A percentile compares a stretch with the other conserved stretches of the same genome.
Evolutionary conservation across 768 basidiomycete species (phyloP).

Genomic region (Russula lepida): DNA sequence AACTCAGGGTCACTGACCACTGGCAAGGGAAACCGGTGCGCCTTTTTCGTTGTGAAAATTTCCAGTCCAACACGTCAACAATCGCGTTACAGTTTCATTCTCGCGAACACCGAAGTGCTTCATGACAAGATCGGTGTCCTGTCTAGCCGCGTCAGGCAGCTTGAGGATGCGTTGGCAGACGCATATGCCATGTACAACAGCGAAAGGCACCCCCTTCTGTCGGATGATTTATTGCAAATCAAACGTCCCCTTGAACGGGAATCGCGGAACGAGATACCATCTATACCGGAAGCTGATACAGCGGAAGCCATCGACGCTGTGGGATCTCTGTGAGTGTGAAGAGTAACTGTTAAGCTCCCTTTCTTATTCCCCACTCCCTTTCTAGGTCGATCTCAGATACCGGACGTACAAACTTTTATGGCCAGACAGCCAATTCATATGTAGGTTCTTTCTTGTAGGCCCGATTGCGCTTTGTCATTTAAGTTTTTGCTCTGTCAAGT

Average conservation of each 20-base stretch:
- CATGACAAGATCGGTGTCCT: constrained; percentile 60
- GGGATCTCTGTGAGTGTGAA: constrained; percentile 45
- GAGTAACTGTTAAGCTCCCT: neutral
- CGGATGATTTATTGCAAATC: constrained; percentile 52
- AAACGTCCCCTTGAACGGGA: constrained; percentile 63
- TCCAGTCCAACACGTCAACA: constrained; percentile 15
- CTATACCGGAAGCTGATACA: constrained; percentile 34
- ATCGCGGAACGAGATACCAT: constrained; percentile 31
- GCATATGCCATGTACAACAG: constrained; percentile 41
- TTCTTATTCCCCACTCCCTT: constrained; percentile 20
- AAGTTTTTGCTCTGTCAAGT: constrained; percentile 30
- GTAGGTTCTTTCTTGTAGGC: constrained; percentile 32
- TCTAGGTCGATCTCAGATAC: constrained; percentile 52
- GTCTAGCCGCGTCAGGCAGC: constrained; percentile 50
- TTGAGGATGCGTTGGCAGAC: constrained; percentile 58
- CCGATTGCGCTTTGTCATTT: constrained; percentile 6
- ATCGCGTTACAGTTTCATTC: constrained; percentile 43
- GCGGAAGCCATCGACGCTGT: constrained; percentile 54
- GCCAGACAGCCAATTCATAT: constrained; percentile 60
- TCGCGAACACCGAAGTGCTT: constrained; percentile 60
- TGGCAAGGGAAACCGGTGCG: constrained; percentile 62
- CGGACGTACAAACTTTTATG: constrained; percentile 58
- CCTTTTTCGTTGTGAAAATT: neutral
- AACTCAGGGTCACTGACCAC: constrained; percentile 55
- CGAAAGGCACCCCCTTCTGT: constrained; percentile 50